Evolutionary conservation across 257 asterid genomes (phyloP).

Genomic region (Anisodus acutangulus): DNA sequence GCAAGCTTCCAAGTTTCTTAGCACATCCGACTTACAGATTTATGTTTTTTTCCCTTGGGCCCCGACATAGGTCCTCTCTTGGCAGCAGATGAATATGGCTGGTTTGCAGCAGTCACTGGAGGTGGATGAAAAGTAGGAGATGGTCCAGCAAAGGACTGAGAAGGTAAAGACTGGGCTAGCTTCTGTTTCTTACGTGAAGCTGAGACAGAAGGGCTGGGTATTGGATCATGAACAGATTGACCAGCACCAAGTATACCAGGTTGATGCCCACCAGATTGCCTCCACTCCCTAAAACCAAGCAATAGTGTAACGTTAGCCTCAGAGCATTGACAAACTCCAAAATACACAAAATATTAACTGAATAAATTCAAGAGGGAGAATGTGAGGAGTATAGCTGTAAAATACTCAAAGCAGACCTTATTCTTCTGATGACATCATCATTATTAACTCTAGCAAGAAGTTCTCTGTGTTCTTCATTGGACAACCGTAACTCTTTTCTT

Average conservation of each 20-base stretch:
- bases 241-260: constrained; percentile 50
- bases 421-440: constrained; percentile 77
- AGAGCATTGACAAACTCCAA: constrained; percentile 20
- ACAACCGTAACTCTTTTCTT: constrained; percentile 83
- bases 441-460: constrained; percentile 76
- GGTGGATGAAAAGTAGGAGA: constrained; percentile 63
- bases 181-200: constrained; percentile 77
- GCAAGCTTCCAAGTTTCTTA: constrained; percentile 36
- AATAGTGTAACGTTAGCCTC: constrained; percentile 13
- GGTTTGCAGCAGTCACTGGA: constrained; percentile 55
- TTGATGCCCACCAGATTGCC: constrained; percentile 50
- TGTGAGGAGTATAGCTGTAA: constrained; percentile 10
- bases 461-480: constrained; percentile 90
- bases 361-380: constrained; percentile 29
- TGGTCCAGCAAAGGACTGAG: constrained; percentile 67
- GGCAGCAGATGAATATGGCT: constrained; percentile 63
- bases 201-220: constrained; percentile 70
- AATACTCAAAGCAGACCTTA: constrained; percentile 56
- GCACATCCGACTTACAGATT: constrained; percentile 57
- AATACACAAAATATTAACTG: neutral
- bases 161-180: constrained; percentile 52
- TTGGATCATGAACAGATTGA: constrained; percentile 59
- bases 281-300: constrained; percentile 61
- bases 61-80: constrained; percentile 65
- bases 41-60: constrained; percentile 63